Evolutionary conservation across 148 eudicot genomes (phyloP).

Genomic region (Rhododendron williamsianum): DNA sequence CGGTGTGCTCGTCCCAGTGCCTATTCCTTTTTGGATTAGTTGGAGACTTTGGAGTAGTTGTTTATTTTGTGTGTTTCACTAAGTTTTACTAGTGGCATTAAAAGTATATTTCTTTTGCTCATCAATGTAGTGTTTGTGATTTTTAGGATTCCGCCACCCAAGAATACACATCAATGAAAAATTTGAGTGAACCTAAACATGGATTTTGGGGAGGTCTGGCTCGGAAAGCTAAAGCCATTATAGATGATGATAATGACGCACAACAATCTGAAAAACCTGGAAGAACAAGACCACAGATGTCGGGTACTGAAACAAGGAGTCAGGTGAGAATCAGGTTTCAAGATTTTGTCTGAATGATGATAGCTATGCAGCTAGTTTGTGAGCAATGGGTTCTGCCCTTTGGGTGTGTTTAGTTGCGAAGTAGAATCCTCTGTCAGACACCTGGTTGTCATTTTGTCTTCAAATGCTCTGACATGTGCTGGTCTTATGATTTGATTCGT

Average conservation of each 20-base stretch:
- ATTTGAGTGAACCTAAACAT: conserved; percentile 38
- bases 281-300: neutral
- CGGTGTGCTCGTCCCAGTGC: neutral
- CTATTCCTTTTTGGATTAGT: neutral
- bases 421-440: neutral
- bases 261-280: conserved; percentile 17
- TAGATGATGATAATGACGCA: conserved; percentile 51
- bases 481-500: neutral
- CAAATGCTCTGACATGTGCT: neutral
- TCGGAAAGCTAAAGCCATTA: conserved; percentile 57
- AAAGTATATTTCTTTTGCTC: neutral
- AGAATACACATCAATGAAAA: conserved; percentile 36
- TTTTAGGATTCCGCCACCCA: conserved; percentile 26
- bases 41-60: neutral
- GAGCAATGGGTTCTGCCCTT: neutral
- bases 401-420: neutral
- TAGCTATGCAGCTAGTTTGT: neutral
- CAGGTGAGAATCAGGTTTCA: conserved; percentile 34
- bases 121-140: conserved; percentile 3
- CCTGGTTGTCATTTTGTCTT: neutral
- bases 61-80: neutral
- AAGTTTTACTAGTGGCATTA: neutral
- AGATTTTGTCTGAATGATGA: neutral
- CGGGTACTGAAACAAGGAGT: neutral
- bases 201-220: conserved; percentile 69